Conservation (phyloP, 2,329 filamentous ascomycete species). For the Chrysosporium queenslandicum region DNA sequence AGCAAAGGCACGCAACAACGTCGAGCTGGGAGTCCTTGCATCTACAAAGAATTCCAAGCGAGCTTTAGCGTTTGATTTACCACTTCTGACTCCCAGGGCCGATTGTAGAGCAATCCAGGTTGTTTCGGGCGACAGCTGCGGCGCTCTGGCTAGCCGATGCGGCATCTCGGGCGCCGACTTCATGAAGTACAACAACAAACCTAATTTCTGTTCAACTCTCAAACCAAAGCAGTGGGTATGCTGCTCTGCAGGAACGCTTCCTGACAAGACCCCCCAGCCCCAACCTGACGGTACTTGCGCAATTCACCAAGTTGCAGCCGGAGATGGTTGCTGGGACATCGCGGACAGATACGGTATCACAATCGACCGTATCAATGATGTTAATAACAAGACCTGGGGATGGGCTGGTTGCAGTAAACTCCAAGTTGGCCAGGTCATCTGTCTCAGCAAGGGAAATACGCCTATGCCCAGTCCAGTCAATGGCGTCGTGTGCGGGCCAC, state of each 20-base stretch:
- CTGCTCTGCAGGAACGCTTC: constrained; percentile 30
- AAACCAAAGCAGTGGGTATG: constrained; percentile 29
- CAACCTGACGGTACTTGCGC: constrained; percentile 32
- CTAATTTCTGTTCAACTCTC: constrained; percentile 26
- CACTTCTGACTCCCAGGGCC: too few relatives aligned
- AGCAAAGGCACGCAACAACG: too few relatives aligned
- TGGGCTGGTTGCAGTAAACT: constrained; percentile 35
- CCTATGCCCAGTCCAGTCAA: constrained; percentile 34
- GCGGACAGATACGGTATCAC: constrained; percentile 30
- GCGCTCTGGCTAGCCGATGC: constrained; percentile 31
- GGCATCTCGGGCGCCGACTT: constrained; percentile 34
- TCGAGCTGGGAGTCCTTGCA: too few relatives aligned
- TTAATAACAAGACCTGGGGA: constrained; percentile 39
- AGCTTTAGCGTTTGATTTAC: too few relatives aligned
- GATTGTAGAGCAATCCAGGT: constrained; percentile 23
- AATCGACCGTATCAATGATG: constrained; percentile 29
- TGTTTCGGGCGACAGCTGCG: constrained; percentile 31
- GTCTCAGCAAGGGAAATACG: constrained; percentile 33
- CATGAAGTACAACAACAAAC: constrained; percentile 31
- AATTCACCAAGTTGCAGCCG: constrained; percentile 26
- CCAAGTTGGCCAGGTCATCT: constrained; percentile 27
- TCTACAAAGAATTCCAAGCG: too few relatives aligned
- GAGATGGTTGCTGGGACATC: constrained; percentile 32
- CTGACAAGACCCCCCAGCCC: constrained; percentile 30
- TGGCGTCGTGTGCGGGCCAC: constrained; percentile 40